phyloP scores from a whole-genome alignment of 2,329 filamentous ascomycete genomes.

The Apiospora sp. region DNA sequence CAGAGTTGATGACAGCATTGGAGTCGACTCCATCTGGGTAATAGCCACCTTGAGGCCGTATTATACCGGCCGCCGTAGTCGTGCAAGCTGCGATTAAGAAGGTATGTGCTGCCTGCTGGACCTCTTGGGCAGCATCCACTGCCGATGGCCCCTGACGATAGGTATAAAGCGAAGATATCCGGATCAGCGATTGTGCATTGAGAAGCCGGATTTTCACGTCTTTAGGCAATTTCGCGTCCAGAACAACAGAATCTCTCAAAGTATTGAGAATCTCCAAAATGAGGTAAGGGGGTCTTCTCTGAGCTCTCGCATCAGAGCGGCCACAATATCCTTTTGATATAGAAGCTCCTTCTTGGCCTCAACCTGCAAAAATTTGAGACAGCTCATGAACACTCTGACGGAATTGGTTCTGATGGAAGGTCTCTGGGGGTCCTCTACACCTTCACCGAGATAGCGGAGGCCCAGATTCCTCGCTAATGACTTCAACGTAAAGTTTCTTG shows the following conservation, averaged over 20 bases:
- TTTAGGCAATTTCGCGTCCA: slow-evolving; percentile 76
- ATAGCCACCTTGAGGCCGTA: slow-evolving; percentile 81
- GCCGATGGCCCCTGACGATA: slow-evolving; percentile 58
- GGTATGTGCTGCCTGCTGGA: slow-evolving; percentile 75
- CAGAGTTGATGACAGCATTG: slow-evolving; percentile 49
- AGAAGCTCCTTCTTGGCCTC: slow-evolving; percentile 84
- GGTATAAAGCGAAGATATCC: slow-evolving; percentile 76
- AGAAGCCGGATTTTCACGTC: slow-evolving; percentile 79
- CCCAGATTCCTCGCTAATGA: slow-evolving; percentile 82
- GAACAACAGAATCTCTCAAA: slow-evolving; percentile 74
- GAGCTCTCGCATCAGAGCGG: slow-evolving; percentile 77
- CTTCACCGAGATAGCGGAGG: slow-evolving; percentile 67
- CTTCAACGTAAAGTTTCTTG: slow-evolving; percentile 80
- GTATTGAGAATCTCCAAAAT: slow-evolving; percentile 77
- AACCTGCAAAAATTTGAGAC: slow-evolving; percentile 79
- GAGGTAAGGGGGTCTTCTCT: slow-evolving; percentile 79
- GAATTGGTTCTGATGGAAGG: slow-evolving; percentile 86
- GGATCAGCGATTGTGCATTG: slow-evolving; percentile 75
- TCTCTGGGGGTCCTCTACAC: slow-evolving; percentile 69
- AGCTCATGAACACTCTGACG: slow-evolving; percentile 79
- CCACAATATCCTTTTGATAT: slow-evolving; percentile 75
- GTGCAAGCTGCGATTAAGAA: slow-evolving; percentile 82
- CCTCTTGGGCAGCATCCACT: slow-evolving; percentile 48
- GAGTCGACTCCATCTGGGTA: slow-evolving; percentile 77
- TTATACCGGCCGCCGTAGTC: slow-evolving; percentile 73